Base-by-base conservation (phyloP, 225 moss, liverwort and hornwort genomes). In the Lunularia cruciata region DNA sequence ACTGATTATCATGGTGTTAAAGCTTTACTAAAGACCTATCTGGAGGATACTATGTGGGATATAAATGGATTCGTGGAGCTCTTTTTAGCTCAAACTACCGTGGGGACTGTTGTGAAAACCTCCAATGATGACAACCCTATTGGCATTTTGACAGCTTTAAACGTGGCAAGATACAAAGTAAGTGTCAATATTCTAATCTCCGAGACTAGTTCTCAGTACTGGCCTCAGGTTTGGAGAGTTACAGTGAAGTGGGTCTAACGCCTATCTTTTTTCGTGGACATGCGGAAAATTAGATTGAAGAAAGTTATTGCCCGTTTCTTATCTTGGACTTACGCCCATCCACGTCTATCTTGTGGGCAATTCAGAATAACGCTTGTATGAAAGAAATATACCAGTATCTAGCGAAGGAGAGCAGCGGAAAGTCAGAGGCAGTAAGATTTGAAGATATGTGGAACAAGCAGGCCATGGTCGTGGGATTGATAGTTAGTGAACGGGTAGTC, bases 1-100 rank as follows among this genome's bases (percentile, higher is more conserved):
- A 80, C 68, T 34, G 96, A 93, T 77, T 98, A 87, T 47, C 90
- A 98, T 78, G 96, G 90, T 32, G 43, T 85, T 2, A 98, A 93
- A 68, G 92, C 90, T 36, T 70, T 98, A 82, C 74, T 98, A 63
- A 83, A 86, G 47, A 72, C 77, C 1, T 98, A 86, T 64, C 72
- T 98, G 69, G 96, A 91, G 65, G 92, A 88, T 72, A 77, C 75
- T 67, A 43, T 51, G 8, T 98, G 96, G 96, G 90, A 98, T 67
- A 70, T 85, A 26, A 89, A 86, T 73, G 89, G 79, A 19, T 85
- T 93, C 72, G 89, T 90, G 37, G 90, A 98, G 43, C 58, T 89
- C 36, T 76, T 87, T 33, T 74, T 92, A 75, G 84, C 85, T 30
- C 96, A 98, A 76, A 86, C 89, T 27, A 89, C 90, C 18, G 93